Base-by-base conservation (phyloP, 2,329 filamentous ascomycete species). In the Dothideomycetes sp. region DNA sequence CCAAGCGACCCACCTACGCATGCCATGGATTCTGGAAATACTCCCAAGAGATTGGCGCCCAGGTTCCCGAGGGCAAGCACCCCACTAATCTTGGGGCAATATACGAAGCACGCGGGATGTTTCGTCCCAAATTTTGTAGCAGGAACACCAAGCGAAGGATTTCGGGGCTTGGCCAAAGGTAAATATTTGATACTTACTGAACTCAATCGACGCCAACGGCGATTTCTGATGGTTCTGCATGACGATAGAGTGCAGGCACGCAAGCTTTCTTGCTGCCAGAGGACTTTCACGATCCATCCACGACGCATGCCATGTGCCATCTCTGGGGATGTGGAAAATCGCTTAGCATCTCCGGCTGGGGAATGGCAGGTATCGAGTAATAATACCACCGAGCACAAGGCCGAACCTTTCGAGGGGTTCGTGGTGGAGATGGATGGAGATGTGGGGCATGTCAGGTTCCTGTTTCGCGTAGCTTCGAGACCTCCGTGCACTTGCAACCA, bases 381-480 rank as follows among this genome's bases (percentile, higher is more conserved):
- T n/a, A 32, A 40, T 40, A 32, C 20, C 37, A 33, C 37, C 37
- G 37, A 40, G 29, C 12, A 33, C 29, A 33, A 33, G 36, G 37
- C 37, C 37, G 37, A 40, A 27, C 27, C n/a, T 20, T 20, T 33
- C 37, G 37, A 29, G n/a, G 37, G 37, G 16, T 3, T 33, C 7
- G 16, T 17, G 23, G 22, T 40, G 37, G 37, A 40, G 22, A n/a
- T n/a, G n/a, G n/a, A n/a, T n/a, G n/a, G n/a, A 24, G 37, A 33
- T 16, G 29, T 33, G 37, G 37, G 29, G 37, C 37, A 33, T 32
- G 28, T n/a, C n/a, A n/a, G n/a, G n/a, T n/a, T n/a, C n/a, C n/a
- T n/a, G n/a, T n/a, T n/a, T n/a, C n/a, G n/a, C n/a, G n/a, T n/a
- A n/a, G n/a, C n/a, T n/a, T n/a, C n/a, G n/a, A n/a, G n/a, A n/a